A percentile compares a stretch with the other conserved stretches of the same genome.
These are phyloP conservation scores for Ceratocystis cubensis DNA, from an alignment of 2,329 filamentous ascomycete species.

Conservation along the genomic window DNA sequence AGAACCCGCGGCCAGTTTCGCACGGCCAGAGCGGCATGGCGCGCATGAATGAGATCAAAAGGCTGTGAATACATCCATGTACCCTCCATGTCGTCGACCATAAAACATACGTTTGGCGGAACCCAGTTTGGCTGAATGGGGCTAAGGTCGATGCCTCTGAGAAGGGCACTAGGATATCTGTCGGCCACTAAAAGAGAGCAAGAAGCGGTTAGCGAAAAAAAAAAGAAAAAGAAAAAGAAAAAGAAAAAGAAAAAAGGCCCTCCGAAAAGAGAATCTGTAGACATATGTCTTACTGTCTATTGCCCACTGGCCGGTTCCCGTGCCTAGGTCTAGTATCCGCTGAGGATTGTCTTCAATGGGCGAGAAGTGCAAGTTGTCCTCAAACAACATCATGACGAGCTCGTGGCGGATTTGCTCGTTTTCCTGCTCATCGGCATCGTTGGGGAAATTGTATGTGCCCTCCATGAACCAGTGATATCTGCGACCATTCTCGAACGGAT, in stretches of 20 bases:
- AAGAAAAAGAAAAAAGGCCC: neutral
- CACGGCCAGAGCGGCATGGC: conserved; percentile 44
- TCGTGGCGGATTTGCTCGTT: conserved; percentile 45
- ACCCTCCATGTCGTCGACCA: conserved; percentile 46
- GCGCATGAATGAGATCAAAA: conserved; percentile 50
- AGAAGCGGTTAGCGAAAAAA: conserved; percentile 20
- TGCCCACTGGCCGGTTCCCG: conserved; percentile 47
- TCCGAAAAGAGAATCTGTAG: neutral
- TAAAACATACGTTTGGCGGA: conserved; percentile 43
- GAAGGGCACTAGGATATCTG: conserved; percentile 35
- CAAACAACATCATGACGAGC: conserved; percentile 38
- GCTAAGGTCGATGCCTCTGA: conserved; percentile 43
- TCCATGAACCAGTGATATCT: conserved; percentile 34
- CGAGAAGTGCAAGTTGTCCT: conserved; percentile 39
- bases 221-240: conserved; percentile 21
- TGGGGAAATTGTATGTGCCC: conserved; percentile 44
- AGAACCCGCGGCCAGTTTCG: conserved; percentile 43
- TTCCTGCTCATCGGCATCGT: conserved; percentile 48
- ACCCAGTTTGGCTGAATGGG: conserved; percentile 45
- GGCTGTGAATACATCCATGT: conserved; percentile 42
- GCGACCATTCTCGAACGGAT: conserved; percentile 22
- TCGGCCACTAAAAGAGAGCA: conserved; percentile 27
- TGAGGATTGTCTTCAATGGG: conserved; percentile 37
- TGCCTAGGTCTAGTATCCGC: conserved; percentile 44
- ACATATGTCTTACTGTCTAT: conserved; percentile 36